Evolutionary conservation across 352 stramenopile species (phyloP), one percentile per base, ranked within the genome.

Genomic region (Globisporangium okanoganense): DNA sequence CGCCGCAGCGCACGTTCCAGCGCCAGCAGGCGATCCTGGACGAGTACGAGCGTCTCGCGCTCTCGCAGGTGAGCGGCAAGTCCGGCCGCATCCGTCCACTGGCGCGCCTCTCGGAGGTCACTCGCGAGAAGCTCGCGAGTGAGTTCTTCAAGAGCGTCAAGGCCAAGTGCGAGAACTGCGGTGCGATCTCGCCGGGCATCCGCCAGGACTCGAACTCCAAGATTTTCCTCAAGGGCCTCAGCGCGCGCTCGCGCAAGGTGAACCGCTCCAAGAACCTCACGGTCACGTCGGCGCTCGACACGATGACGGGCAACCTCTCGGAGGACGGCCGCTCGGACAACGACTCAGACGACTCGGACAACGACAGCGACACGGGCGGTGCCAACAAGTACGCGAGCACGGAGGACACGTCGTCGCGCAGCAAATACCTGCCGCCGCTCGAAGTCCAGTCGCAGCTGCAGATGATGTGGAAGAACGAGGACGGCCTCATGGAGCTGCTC

Each of bases 191-290:
- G 35, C 95, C 96, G 5, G 92, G 85, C 44, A 70, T 99, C n/a
- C 85, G 97, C 49, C 98, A 99, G 72, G 97, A 99, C 78, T 89
- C 93, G 16, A 93, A 81, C 58, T 95, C 97, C 63, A 99, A 99
- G 71, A 95, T 99, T 60, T 99, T 99, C 75, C 82, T 97, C 31
- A 97, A 95, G 69, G 75, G 78, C 22, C 78, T 96, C 12, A 96
- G 82, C 47, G 72, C 79, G 25, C 83, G 84, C 25, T 87, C 83
- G 58, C 81, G 86, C 58, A 92, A 88, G 63, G 76, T 91, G 36
- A 91, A 95, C 68, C 76, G 83, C 62, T 82, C 80, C 13, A 92
- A 92, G 70, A 91, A 93, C 68, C 67, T 92, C 58, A 88, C 80
- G 36, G 77, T 95, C 56, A 82, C 72, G 27, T 94, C 87, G 16